Evolutionary conservation across 352 stramenopile genomes (phyloP), one percentile per base, ranked within the genome.

Genomic region (Phytopythium helicoides): DNA sequence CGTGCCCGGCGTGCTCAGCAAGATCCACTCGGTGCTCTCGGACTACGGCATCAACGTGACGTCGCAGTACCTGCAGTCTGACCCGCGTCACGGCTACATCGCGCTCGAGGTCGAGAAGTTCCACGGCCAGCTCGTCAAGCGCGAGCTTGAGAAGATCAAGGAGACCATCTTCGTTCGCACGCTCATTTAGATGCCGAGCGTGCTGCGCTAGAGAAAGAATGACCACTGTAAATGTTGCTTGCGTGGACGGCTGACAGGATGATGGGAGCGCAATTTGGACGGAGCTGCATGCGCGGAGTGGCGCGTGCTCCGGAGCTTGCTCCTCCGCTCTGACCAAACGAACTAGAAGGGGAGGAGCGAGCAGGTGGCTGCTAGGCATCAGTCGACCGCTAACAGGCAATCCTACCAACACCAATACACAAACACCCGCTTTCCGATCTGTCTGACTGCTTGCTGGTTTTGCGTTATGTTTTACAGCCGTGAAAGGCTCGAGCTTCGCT

Each of bases 31-130:
- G 26, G 82, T 90, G 33, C 64, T 93, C 40, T 89, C 76, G 9
- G 78, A 93, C 62, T 90, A 89, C 52, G 82, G 80, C 60, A 81
- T 93, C 54, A 93, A 93, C 57, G 82, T 91, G 64, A 93, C 78
- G 47, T 89, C 82, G 55, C 82, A 93, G 66, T 89, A 91, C 64
- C 54, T 93, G 48, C 80, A 91, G 61, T 93, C 82, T 16, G 81
- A 93, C 54, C 73, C 80, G 61, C 76, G 70, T 33, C 82, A 93
- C 57, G 78, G 77, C 45, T 93, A 93, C 76, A 91, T 93, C 49
- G 80, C 78, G 11, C 63, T 93, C 9, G 82, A 93, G 53, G 78
- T 91, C 31, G 76, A 93, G 48, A 76, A 87, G 71, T 81, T 89
- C 58, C 80, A 93, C 64, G 75, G 76, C 58, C 77, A 91, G 65